Base-by-base conservation (phyloP, 192 early-diverging fungal genomes). In the Podila horticola region DNA sequence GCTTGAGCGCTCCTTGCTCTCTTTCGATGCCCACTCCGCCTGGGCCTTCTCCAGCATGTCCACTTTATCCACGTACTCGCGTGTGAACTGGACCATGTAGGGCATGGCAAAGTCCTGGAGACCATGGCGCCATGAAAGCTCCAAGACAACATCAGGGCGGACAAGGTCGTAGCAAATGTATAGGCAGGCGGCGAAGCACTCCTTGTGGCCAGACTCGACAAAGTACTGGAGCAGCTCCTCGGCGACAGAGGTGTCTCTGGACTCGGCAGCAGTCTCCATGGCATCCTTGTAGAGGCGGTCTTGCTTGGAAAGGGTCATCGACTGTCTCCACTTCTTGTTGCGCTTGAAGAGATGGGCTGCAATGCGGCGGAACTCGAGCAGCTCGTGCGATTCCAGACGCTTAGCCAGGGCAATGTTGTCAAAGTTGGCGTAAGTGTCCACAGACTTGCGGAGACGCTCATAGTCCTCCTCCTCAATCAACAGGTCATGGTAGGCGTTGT, bases 401-500 rank as follows among this genome's bases (percentile, higher is more conserved):
- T 94, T 91, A 0, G 98, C 97, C 61, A 99, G 87, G 2, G 93
- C 91, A 60, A 98, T 87, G 67, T 92, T 93, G 76, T 99, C 97
- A 91, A 99, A 96, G 90, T 96, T 95, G 88, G 94, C 92, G 86
- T 94, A 96, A 69, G 89, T 89, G 87, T 98, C 97, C 62, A 98
- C 95, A 31, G 97, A 97, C 82, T 97, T 94, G 50, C 97, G 94
- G 22, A 98, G 85, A 11, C 94, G 93, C 33, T 95, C 92, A 84
- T 90, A 98, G 79, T 99, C 97, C 82, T 98, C 97, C 87, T 99
- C 98, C 85, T 99, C 98, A 67, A 98, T 97, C 67, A 97, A 88
- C 62, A 99, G 83, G 67, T 98, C 98, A 75, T 98, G 97, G 87
- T 95, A 95, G 2, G 97, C 96, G 55, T 88, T 91, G 88, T 99